Percentiles rank a stretch among this genome's conserved stretches.
Conservation (phyloP, 805 yeast genomes). For the Lipomyces orientalis region DNA sequence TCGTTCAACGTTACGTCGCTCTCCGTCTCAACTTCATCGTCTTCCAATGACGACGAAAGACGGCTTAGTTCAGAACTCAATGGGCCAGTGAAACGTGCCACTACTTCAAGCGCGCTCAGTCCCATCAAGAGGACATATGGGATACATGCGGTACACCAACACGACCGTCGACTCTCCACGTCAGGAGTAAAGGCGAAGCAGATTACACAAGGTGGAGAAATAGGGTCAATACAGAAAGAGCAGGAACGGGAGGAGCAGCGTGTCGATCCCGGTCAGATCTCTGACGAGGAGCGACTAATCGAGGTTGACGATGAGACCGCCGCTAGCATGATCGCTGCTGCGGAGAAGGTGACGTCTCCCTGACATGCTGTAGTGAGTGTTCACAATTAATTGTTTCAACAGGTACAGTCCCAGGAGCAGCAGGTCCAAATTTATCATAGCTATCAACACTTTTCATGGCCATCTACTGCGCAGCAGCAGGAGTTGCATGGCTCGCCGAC, state of each 20-base stretch:
- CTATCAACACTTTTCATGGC: constrained; percentile 39
- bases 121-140: background rate
- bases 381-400: constrained; percentile 17
- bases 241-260: constrained; percentile 5
- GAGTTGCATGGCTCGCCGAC: background rate
- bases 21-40: constrained; percentile 24
- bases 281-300: constrained; percentile 27
- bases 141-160: background rate
- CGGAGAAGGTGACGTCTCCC: constrained; percentile 17
- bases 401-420: constrained; percentile 14
- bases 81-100: background rate
- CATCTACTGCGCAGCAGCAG: constrained; percentile 17
- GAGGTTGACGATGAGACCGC: constrained; percentile 37
- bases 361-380: constrained; percentile 23
- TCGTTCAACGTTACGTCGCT: constrained; percentile 21
- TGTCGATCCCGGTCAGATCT: constrained; percentile 21
- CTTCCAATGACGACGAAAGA: constrained; percentile 34
- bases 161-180: constrained; percentile 10
- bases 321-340: constrained; percentile 25
- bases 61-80: constrained; percentile 12
- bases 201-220: constrained; percentile 13
- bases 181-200: background rate
- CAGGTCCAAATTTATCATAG: constrained; percentile 22
- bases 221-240: background rate
- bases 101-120: background rate